These are phyloP conservation scores for Penicillium maclennaniae DNA, from an alignment of 495 filamentous ascomycete species.

Conservation along the genomic window DNA sequence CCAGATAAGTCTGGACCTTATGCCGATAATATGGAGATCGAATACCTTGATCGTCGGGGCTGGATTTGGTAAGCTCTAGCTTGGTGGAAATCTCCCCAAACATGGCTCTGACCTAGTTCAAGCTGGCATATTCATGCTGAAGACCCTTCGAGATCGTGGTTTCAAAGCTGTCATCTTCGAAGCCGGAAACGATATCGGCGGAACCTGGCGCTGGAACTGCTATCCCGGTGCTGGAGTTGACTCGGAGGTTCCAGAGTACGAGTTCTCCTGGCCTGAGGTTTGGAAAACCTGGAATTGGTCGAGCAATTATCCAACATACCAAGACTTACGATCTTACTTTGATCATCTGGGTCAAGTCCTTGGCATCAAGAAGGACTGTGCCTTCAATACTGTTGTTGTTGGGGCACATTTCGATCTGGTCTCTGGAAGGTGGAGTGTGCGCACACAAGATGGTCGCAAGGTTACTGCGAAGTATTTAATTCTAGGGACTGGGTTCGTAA, in stretches of 20 bases:
- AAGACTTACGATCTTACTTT: constrained; percentile 53
- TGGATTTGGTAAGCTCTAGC: constrained; percentile 33
- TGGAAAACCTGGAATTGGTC: constrained; percentile 54
- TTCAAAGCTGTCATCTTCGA: constrained; percentile 40
- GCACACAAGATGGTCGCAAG: constrained; percentile 42
- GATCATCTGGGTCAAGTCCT: constrained; percentile 49
- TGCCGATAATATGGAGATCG: constrained; percentile 34
- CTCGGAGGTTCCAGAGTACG: constrained; percentile 46
- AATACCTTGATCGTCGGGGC: constrained; percentile 53
- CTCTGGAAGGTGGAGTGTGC: constrained; percentile 43
- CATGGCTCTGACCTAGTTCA: no score
- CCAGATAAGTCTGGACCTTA: constrained; percentile 12
- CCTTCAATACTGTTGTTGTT: constrained; percentile 47
- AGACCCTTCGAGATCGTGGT: constrained; percentile 24
- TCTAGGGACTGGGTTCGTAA: constrained; percentile 33
- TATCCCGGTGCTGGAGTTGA: constrained; percentile 51
- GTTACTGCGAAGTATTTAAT: constrained; percentile 47
- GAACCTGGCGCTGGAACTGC: constrained; percentile 49
- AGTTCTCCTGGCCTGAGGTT: constrained; percentile 48
- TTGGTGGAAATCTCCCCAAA: no score
- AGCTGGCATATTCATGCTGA: constrained; percentile 29
- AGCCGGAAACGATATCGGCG: constrained; percentile 42
- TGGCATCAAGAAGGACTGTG: constrained; percentile 47
- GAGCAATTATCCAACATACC: constrained; percentile 46
- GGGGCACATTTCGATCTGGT: constrained; percentile 42